Evolutionary conservation across 2,329 filamentous ascomycete genomes (phyloP), one percentile per base, ranked within the genome.

Genomic region (Didymella arachidicola): DNA sequence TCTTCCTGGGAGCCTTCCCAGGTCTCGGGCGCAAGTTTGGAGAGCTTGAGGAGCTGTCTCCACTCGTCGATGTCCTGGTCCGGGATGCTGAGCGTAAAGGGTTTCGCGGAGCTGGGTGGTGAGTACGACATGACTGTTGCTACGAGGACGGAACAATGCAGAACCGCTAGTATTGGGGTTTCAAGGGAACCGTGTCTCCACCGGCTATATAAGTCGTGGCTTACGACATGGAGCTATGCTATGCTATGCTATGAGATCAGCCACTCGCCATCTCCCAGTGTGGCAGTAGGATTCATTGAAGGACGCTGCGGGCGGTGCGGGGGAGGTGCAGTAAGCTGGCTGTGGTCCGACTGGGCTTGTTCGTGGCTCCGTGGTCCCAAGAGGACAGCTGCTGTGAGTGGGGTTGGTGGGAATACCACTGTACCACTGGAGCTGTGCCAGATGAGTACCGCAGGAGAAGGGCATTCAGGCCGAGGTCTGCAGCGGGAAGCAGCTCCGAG

Each of bases 21-120:
- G n/a, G 66, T 72, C 12, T 68, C 59, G 1, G 73, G 74, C 1
- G 68, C 67, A 30, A 77, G 64, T 38, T 69, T 76, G 34, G 72
- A 74, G 32, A 77, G 67, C 41, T 69, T 61, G 50, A 78, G 68
- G 34, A 78, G 74, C 49, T 76, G 74, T 46, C 71, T 71, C 66
- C 72, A 75, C 47, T 77, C 73, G 5, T 71, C 71, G 12, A 75
- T 48, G 43, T 71, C 70, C 39, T 74, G 48, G 34, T 78, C 73
- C 7, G 74, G 61, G 38, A 77, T 57, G 46, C 64, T 54, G 53
- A 77, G 72, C 1, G 69, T 74, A 59, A 75, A 77, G 1, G 72
- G 72, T 34, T 69, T 68, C 3, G 71, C 72, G 18, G 67, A 68
- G 50, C 43, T 62, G 34, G 73, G 73, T 10, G 65, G 70, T 55